Evolutionary conservation across 164 flowering plant genomes (phyloP).

Genomic region (Chloranthus sessilifolius): DNA sequence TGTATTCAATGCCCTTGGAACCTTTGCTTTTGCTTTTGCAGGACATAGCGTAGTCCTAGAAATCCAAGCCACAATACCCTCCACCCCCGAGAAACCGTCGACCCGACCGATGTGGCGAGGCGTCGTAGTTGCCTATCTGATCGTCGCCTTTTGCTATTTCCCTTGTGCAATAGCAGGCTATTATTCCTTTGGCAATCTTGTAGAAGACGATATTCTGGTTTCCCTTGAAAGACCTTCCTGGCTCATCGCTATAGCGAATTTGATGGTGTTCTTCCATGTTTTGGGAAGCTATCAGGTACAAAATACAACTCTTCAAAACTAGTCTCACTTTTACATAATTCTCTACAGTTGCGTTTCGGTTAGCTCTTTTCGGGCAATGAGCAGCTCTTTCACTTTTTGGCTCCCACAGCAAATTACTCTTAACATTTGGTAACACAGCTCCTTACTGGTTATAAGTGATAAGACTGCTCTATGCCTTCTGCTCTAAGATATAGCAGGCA

Average conservation of each 20-base stretch:
- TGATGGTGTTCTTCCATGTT: slow-evolving; percentile 34
- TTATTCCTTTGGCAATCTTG: slow-evolving; percentile 22
- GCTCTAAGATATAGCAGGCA: too few relatives aligned
- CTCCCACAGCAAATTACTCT: too few relatives aligned
- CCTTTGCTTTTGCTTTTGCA: slow-evolving; percentile 28
- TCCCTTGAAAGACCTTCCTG: slow-evolving; percentile 28
- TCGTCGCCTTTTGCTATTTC: slow-evolving; percentile 32
- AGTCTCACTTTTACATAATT: too few relatives aligned
- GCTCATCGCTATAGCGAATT: slow-evolving; percentile 32
- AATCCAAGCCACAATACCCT: slow-evolving; percentile 35
- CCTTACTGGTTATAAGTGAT: too few relatives aligned
- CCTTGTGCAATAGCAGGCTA: slow-evolving; percentile 24
- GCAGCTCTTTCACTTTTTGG: too few relatives aligned
- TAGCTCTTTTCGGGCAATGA: too few relatives aligned
- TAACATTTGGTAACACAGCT: too few relatives aligned
- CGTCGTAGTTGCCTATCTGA: slow-evolving; percentile 21
- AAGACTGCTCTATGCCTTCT: too few relatives aligned
- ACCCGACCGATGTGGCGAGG: slow-evolving; percentile 33
- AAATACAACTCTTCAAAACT: too few relatives aligned
- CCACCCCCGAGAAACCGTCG: slow-evolving; percentile 24
- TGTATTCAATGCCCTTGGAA: slow-evolving; percentile 20
- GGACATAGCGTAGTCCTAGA: slow-evolving; percentile 34
- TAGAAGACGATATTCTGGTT: slow-evolving; percentile 32
- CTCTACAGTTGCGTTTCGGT: too few relatives aligned
- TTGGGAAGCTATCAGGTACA: slow-evolving; percentile 37